Evolutionary conservation across 495 filamentous ascomycete genomes (phyloP).

Genomic region (Eremomyces bilateralis): DNA sequence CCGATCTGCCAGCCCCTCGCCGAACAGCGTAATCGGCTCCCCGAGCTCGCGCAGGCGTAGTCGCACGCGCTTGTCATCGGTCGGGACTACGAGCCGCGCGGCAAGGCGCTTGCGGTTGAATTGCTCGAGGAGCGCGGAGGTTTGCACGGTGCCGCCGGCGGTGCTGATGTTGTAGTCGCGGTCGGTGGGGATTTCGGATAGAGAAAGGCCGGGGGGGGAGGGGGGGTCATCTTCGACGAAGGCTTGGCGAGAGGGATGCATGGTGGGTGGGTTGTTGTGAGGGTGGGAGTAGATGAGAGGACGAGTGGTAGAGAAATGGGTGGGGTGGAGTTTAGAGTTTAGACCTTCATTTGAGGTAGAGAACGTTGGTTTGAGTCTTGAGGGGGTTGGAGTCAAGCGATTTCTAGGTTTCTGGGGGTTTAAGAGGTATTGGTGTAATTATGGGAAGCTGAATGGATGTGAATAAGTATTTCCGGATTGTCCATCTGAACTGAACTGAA

Average conservation of each 20-base stretch:
- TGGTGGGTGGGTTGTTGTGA: slow-evolving; percentile 24
- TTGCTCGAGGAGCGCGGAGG: slow-evolving; percentile 71
- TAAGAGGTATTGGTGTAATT: no score
- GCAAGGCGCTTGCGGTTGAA: slow-evolving; percentile 76
- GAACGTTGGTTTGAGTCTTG: no score
- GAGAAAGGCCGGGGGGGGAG: slow-evolving; percentile 31
- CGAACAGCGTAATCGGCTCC: slow-evolving; percentile 87
- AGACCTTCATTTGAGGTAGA: no score
- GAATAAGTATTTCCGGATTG: no score
- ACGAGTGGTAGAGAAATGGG: not conserved
- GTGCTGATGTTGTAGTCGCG: slow-evolving; percentile 66
- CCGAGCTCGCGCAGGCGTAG: slow-evolving; percentile 59
- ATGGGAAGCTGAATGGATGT: no score
- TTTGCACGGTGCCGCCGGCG: slow-evolving; percentile 51
- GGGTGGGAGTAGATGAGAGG: not conserved
- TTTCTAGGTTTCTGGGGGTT: no score
- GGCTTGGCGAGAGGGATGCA: slow-evolving; percentile 86
- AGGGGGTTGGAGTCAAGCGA: no score
- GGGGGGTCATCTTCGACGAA: slow-evolving; percentile 68
- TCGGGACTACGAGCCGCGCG: slow-evolving; percentile 83
- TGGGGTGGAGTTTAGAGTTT: not conserved
- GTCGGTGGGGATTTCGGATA: slow-evolving; percentile 67
- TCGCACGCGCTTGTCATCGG: slow-evolving; percentile 76
- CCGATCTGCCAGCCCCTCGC: slow-evolving; percentile 69
- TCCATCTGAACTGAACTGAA: no score